Base-by-base conservation (phyloP, 2,329 filamentous ascomycete genomes). In the Colletotrichum sp. region DNA sequence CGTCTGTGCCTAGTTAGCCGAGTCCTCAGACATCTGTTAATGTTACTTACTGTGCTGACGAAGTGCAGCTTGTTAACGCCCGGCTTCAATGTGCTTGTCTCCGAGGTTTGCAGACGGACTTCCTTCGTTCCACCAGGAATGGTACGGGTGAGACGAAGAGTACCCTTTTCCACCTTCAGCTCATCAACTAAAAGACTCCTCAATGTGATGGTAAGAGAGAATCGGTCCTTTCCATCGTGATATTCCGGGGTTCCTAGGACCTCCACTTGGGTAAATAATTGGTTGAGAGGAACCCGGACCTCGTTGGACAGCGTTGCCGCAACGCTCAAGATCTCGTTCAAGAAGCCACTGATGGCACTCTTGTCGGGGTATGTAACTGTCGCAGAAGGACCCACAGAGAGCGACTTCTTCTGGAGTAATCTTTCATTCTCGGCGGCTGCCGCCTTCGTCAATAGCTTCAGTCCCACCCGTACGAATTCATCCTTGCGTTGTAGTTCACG, bases 381-480 rank as follows among this genome's bases (percentile, higher is more conserved):
- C 24, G 71, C 85, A 32, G 24, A 38, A 38, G 34, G 18, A 26
- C 28, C 69, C 5, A 73, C n/a, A 24, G 69, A 52, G 2, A 62
- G 24, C 79, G 81, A 79, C 5, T 81, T 82, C 66, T 86, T 86
- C 12, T 83, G 84, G 32, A 83, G 80, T 7, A 89, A 80, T 28
- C 87, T 86, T 21, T 90, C 89, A 66, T 86, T 87, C 77, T 92
- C 88, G 0, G 88, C 87, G 0, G 85, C 85, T 5, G 90, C 92
- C 1, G 91, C 90, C 81, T 95, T 96, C 9, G 90, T 91, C 13
- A 97, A 85, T 2, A 98, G 86, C 79, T 94, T 94, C 16, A 98
- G 87, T 10, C 95, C 89, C 10, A 94, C 92, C 28, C 91, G 91
- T 18, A 96, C 92, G 80, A 96, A 97, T 76, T 98, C 95, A 68